A percentile compares a stretch with the other conserved stretches of the same genome.
These are phyloP conservation scores for Purpureocillium lavendulum DNA, from an alignment of 2,329 filamentous ascomycete genomes.

Conservation along the genomic window DNA sequence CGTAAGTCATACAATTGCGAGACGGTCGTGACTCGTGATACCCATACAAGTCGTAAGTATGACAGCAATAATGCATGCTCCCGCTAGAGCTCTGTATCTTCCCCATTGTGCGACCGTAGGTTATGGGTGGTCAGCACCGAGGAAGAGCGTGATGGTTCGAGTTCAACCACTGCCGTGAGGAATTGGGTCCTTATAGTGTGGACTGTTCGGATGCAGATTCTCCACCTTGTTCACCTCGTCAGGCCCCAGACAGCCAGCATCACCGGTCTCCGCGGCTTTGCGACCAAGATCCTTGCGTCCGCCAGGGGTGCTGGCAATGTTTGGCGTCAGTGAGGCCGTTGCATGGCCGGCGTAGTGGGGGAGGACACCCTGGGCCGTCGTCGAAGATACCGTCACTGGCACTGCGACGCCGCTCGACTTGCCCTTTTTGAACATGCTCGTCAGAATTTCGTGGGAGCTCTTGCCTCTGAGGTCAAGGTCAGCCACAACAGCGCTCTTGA, in stretches of 20 bases:
- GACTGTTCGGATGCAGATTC: constrained; percentile 31
- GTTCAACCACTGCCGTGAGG: constrained; percentile 1
- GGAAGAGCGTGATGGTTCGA: constrained; percentile 1
- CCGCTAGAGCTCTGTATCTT: constrained; percentile 12
- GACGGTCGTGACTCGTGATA: constrained; percentile 13
- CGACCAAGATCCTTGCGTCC: constrained; percentile 19
- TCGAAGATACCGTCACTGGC: constrained; percentile 41
- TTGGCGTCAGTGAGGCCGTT: constrained; percentile 38
- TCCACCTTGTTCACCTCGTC: constrained; percentile 30
- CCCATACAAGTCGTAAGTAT: constrained; percentile 23
- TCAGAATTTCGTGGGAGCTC: constrained; percentile 36
- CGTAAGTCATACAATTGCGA: constrained; percentile 11
- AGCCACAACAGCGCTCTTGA: constrained; percentile 1
- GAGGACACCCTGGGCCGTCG: constrained; percentile 44
- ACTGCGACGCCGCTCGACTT: constrained; percentile 36
- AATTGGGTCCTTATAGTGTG: constrained; percentile 5
- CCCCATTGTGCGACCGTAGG: background rate
- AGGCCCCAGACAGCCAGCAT: constrained; percentile 9
- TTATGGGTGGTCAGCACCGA: constrained; percentile 3
- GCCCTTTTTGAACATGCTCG: constrained; percentile 43
- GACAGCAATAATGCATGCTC: constrained; percentile 22
- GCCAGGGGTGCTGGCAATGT: constrained; percentile 29
- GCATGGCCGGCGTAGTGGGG: constrained; percentile 45
- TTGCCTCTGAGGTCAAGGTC: constrained; percentile 23
- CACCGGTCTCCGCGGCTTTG: constrained; percentile 17